A percentile compares a stretch with the other conserved stretches of the same genome.
phyloP scores from a whole-genome alignment of 805 yeast species.

The Metschnikowia corniflorae region DNA sequence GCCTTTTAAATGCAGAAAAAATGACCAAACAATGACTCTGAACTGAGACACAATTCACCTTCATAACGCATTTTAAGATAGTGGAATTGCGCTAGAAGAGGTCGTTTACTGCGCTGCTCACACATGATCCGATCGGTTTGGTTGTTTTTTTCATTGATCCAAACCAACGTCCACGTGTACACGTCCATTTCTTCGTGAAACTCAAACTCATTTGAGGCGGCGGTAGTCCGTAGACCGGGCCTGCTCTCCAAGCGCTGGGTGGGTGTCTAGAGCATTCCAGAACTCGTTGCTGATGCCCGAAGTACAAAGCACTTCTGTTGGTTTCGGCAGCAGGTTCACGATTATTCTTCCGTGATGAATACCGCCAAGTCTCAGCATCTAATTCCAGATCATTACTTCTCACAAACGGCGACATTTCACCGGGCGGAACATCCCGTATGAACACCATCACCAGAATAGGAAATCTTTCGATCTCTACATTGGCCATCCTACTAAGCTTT shows the following conservation, averaged over 20 bases:
- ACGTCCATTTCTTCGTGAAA: conserved; percentile 65
- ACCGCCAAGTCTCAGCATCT: neutral
- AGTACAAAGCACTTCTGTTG: neutral
- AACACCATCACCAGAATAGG: conserved; percentile 4
- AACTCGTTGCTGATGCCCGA: conserved; percentile 20
- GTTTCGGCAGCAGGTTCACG: too few species aligned
- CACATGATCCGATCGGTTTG: too few species aligned
- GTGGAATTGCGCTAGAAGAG: too few species aligned
- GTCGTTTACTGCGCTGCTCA: too few species aligned
- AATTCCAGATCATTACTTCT: too few species aligned
- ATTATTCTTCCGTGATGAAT: too few species aligned
- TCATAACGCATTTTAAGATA: too few species aligned
- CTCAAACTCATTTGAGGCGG: conserved; percentile 47
- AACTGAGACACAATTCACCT: too few species aligned
- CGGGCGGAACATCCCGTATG: conserved; percentile 1
- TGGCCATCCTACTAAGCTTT: conserved; percentile 20
- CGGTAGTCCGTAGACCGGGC: conserved; percentile 34
- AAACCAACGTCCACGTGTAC: too few species aligned
- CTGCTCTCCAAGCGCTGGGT: conserved; percentile 49
- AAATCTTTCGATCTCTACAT: conserved; percentile 11
- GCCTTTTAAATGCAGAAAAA: too few species aligned
- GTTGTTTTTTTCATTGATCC: too few species aligned
- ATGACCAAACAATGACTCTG: too few species aligned
- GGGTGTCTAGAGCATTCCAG: conserved; percentile 45
- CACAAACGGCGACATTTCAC: neutral